Evolutionary conservation across 78 protist genomes (phyloP).

Genomic region (Creolimax fragrantissima): DNA sequence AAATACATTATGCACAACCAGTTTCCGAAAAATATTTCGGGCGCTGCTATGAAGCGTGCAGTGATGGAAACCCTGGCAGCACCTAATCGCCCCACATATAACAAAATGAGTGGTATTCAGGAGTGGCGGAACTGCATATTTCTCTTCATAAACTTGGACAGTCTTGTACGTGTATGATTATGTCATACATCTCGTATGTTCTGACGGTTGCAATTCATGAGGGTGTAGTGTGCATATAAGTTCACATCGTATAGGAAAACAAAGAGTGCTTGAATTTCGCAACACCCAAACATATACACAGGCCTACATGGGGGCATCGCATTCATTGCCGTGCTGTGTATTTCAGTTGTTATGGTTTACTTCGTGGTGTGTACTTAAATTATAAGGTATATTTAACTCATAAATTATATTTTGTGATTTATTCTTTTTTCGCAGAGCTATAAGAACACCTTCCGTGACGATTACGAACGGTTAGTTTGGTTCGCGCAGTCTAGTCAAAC

Average conservation of each 20-base stretch:
- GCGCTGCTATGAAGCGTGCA: background rate
- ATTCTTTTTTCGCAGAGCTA: background rate
- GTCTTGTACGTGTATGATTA: too few species aligned
- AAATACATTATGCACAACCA: background rate
- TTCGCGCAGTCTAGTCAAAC: background rate
- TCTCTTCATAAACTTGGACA: background rate
- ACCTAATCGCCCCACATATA: background rate
- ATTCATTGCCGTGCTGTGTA: too few species aligned
- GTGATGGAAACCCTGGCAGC: background rate
- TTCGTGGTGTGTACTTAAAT: too few species aligned
- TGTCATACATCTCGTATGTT: too few species aligned
- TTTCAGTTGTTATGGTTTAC: too few species aligned
- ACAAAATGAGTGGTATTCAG: background rate
- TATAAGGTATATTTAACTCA: too few species aligned
- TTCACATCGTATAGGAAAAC: too few species aligned
- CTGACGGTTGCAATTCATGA: too few species aligned
- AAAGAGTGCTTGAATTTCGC: too few species aligned
- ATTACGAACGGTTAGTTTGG: background rate
- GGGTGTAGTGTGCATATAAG: too few species aligned
- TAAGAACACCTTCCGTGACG: background rate
- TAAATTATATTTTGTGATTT: background rate
- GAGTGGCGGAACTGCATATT: background rate
- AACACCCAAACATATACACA: too few species aligned
- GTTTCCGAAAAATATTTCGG: background rate
- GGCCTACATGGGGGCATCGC: too few species aligned